phyloP scores from a whole-genome alignment of 2,329 filamentous ascomycete species.

The Sporothrix pallida region DNA sequence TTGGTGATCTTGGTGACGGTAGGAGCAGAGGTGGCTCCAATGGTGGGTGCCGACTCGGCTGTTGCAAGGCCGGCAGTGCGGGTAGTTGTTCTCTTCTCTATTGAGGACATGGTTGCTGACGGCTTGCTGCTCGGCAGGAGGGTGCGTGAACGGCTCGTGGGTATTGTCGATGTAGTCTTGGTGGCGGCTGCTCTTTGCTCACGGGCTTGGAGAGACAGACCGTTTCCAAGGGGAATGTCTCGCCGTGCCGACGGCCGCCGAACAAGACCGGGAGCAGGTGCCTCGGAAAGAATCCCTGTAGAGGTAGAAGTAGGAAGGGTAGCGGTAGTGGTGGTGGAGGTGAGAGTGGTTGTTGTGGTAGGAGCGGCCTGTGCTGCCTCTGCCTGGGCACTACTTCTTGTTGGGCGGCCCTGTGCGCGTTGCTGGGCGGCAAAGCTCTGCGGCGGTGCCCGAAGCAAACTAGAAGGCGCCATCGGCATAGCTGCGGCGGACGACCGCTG shows the following conservation, averaged over 20 bases:
- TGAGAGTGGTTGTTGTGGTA: neutral
- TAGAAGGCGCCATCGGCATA: neutral
- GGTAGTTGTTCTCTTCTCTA: constrained; percentile 6
- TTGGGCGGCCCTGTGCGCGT: constrained; percentile 60
- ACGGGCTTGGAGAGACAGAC: constrained; percentile 38
- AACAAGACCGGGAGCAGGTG: neutral
- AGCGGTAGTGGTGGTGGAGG: neutral
- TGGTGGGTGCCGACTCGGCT: constrained; percentile 15
- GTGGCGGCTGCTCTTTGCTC: constrained; percentile 35
- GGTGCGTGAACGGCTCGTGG: constrained; percentile 31
- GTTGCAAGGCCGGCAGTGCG: constrained; percentile 14
- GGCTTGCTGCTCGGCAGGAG: constrained; percentile 35
- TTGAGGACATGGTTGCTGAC: constrained; percentile 15
- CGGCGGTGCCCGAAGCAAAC: constrained; percentile 59
- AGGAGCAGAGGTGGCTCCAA: neutral
- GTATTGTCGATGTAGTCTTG: constrained; percentile 9
- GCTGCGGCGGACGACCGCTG: constrained; percentile 47
- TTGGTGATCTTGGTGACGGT: neutral
- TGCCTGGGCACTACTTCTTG: neutral
- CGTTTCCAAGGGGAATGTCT: constrained; percentile 36
- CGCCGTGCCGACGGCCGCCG: constrained; percentile 34
- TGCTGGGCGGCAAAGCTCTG: constrained; percentile 73
- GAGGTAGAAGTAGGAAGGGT: neutral
- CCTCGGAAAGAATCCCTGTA: neutral
- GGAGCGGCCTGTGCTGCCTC: constrained; percentile 16